Percentiles rank a stretch among this genome's conserved stretches.
phyloP scores from a whole-genome alignment of 2,329 filamentous ascomycete species.

The Aspergillus tamarii region DNA sequence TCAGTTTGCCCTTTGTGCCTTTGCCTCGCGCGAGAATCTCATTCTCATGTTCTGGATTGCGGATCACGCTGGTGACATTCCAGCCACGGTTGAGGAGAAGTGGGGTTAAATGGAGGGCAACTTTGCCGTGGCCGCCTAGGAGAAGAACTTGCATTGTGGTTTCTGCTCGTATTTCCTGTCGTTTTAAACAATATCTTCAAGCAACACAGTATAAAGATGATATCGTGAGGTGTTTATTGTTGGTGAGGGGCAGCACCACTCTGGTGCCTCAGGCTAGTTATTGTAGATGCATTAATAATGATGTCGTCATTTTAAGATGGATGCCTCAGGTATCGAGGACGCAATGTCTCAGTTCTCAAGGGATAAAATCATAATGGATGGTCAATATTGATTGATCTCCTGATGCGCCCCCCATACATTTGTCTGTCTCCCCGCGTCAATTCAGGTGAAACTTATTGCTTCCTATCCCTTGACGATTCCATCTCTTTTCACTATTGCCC shows the following conservation, averaged over 20 bases:
- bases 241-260: neutral
- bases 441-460: neutral
- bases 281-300: neutral
- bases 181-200: neutral
- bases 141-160: conserved; percentile 62
- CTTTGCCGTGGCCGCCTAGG: conserved; percentile 80
- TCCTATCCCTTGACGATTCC: neutral
- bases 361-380: neutral
- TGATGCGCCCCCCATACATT: neutral
- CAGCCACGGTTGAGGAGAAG: conserved; percentile 74
- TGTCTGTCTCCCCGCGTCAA: neutral
- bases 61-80: conserved; percentile 78
- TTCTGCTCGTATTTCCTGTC: neutral
- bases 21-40: conserved; percentile 65
- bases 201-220: neutral
- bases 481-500: neutral
- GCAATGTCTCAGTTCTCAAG: neutral
- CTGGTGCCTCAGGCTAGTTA: neutral
- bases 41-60: conserved; percentile 67
- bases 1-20: conserved; percentile 64
- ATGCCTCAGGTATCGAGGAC: neutral
- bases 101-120: conserved; percentile 74
- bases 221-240: neutral
- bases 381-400: neutral
- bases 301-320: neutral